phyloP scores from a whole-genome alignment of 2,329 filamentous ascomycete genomes.

The Xylariaceae sp. region DNA sequence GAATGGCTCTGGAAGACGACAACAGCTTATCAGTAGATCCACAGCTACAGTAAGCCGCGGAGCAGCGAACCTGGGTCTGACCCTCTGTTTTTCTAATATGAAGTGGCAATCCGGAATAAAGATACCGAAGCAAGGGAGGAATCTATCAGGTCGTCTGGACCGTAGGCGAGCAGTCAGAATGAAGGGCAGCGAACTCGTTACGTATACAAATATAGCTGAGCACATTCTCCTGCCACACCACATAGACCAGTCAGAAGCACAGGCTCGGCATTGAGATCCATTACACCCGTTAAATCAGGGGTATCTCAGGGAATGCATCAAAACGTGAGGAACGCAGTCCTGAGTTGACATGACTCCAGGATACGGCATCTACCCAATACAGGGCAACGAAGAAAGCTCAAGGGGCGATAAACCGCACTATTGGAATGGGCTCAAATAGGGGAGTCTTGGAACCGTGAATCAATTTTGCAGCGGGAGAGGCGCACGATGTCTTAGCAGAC shows the following conservation, averaged over 20 bases:
- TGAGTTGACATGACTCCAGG: background rate
- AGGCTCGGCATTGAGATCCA: background rate
- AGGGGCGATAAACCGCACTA: background rate
- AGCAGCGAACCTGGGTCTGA: too few species aligned
- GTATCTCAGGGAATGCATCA: conserved; percentile 4
- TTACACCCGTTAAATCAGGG: background rate
- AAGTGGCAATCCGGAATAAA: too few species aligned
- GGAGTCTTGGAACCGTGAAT: conserved; percentile 5
- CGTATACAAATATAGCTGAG: background rate
- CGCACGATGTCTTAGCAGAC: conserved; percentile 7
- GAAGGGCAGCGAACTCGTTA: background rate
- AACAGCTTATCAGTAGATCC: too few species aligned
- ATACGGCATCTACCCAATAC: background rate
- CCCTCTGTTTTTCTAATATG: too few species aligned
- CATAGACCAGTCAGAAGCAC: background rate
- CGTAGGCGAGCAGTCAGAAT: too few species aligned
- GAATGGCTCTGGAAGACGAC: too few species aligned
- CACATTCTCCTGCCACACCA: background rate
- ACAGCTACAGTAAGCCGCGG: too few species aligned
- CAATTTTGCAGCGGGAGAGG: conserved; percentile 4
- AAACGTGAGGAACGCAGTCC: background rate
- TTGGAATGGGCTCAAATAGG: conserved; percentile 13
- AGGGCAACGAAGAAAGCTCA: background rate
- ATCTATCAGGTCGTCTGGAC: too few species aligned
- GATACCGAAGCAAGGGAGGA: too few species aligned